A percentile compares a stretch with the other conserved stretches of the same genome.
These are phyloP conservation scores for Catharanthus roseus DNA, from an alignment of 257 asterid species.

Conservation along the genomic window DNA sequence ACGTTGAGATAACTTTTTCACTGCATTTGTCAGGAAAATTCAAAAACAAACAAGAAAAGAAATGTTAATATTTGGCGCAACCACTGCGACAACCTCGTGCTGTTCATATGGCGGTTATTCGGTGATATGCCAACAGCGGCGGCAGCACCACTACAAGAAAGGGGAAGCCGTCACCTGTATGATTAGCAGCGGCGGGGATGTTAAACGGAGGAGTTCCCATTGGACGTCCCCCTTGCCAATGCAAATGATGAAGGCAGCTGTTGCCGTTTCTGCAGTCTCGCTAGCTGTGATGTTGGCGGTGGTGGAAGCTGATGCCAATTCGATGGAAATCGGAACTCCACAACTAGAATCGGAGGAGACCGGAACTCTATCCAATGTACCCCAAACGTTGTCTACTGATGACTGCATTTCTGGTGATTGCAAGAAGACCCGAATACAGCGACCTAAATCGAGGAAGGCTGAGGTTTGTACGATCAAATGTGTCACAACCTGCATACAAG, in stretches of 20 bases:
- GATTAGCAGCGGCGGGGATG: background rate
- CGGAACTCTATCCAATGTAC: constrained; percentile 70
- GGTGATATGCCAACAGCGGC: background rate
- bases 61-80: background rate
- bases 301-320: background rate
- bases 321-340: background rate
- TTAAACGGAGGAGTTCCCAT: background rate
- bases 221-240: background rate
- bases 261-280: constrained; percentile 1
- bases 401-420: constrained; percentile 58
- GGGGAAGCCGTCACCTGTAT: background rate
- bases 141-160: background rate
- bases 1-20: too few species aligned
- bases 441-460: constrained; percentile 79
- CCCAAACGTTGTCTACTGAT: constrained; percentile 63
- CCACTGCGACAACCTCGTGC: background rate
- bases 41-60: background rate
- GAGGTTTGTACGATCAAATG: constrained; percentile 78
- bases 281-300: background rate
- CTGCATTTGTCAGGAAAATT: too few species aligned
- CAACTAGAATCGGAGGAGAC: constrained; percentile 32
- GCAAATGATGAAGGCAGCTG: background rate
- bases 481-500: constrained; percentile 65
- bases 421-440: constrained; percentile 58
- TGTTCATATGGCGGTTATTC: background rate